These are phyloP conservation scores for Fraxinus excelsior DNA, from an alignment of 257 asterid genomes.

Conservation along the genomic window DNA sequence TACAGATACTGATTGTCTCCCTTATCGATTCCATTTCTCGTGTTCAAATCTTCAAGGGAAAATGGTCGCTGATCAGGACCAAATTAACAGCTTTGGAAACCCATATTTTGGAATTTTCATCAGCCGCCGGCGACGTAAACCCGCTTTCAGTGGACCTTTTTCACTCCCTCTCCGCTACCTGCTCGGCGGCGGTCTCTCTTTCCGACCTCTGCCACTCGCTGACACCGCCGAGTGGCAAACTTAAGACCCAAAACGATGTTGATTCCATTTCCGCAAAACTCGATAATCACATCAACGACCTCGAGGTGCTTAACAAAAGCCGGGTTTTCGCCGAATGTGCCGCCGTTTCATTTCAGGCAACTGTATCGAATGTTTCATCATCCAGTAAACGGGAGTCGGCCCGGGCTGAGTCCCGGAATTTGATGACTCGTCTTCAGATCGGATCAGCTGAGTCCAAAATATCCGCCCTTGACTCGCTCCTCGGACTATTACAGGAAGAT, in stretches of 20 bases:
- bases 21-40: slow-evolving; percentile 48
- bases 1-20: slow-evolving; percentile 39
- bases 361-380: slow-evolving; percentile 14
- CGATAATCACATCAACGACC: slow-evolving; percentile 66
- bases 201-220: slow-evolving; percentile 51
- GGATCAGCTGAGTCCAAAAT: slow-evolving; percentile 80
- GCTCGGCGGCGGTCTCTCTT: slow-evolving; percentile 50
- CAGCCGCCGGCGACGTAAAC: slow-evolving; percentile 25
- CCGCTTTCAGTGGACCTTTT: slow-evolving; percentile 63
- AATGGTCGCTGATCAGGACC: slow-evolving; percentile 62
- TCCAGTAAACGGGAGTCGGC: slow-evolving; percentile 50
- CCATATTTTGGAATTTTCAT: slow-evolving; percentile 50
- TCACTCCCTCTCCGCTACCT: slow-evolving; percentile 50
- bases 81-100: slow-evolving; percentile 61
- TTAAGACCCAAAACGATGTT: slow-evolving; percentile 79
- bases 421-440: slow-evolving; percentile 84
- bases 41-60: slow-evolving; percentile 65
- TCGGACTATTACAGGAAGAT: slow-evolving; percentile 71
- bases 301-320: slow-evolving; percentile 54
- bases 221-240: slow-evolving; percentile 58
- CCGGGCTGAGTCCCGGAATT: slow-evolving; percentile 62
- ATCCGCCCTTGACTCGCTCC: slow-evolving; percentile 65
- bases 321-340: slow-evolving; percentile 42
- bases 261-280: slow-evolving; percentile 62
- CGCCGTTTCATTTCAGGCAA: slow-evolving; percentile 19